phyloP scores from a whole-genome alignment of 805 yeast species.

The Metschnikowia kofuensis region DNA sequence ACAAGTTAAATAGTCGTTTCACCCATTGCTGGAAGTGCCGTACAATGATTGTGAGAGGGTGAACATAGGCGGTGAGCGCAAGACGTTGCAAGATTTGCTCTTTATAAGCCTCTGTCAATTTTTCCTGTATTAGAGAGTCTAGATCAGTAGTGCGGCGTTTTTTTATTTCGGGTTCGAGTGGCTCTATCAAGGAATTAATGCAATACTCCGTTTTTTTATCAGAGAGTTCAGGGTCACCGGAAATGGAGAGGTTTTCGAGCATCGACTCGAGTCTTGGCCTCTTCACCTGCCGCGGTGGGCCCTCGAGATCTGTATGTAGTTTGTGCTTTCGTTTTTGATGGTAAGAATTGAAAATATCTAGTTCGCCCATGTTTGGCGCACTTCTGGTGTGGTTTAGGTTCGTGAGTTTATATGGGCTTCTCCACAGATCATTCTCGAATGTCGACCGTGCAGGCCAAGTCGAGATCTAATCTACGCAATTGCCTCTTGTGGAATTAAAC shows the following conservation, averaged over 20 bases:
- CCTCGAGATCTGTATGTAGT: slow-evolving; percentile 3
- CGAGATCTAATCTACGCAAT: slow-evolving; percentile 3
- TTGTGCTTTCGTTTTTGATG: slow-evolving; percentile 4
- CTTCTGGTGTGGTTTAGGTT: neutral
- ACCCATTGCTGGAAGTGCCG: slow-evolving; percentile 36
- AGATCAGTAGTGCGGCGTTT: slow-evolving; percentile 8
- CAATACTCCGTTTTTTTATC: neutral
- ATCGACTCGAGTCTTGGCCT: slow-evolving; percentile 30
- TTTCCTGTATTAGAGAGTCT: slow-evolving; percentile 22
- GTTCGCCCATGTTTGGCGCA: neutral
- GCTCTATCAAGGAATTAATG: slow-evolving; percentile 14
- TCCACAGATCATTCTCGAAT: slow-evolving; percentile 9
- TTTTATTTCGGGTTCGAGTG: slow-evolving; percentile 3
- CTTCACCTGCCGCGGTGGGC: slow-evolving; percentile 17
- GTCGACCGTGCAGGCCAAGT: slow-evolving; percentile 6
- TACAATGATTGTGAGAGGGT: slow-evolving; percentile 23
- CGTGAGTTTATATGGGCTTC: neutral
- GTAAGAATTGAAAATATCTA: neutral
- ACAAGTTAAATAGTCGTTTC: slow-evolving; percentile 33
- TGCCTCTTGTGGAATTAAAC: neutral
- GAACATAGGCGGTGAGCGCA: slow-evolving; percentile 26
- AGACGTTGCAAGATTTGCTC: slow-evolving; percentile 17
- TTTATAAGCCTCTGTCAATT: slow-evolving; percentile 24
- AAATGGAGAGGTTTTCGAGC: slow-evolving; percentile 24
- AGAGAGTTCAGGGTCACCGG: slow-evolving; percentile 10